phyloP scores from a whole-genome alignment of 2,329 filamentous ascomycete species.

The Colletotrichum spaethianum region DNA sequence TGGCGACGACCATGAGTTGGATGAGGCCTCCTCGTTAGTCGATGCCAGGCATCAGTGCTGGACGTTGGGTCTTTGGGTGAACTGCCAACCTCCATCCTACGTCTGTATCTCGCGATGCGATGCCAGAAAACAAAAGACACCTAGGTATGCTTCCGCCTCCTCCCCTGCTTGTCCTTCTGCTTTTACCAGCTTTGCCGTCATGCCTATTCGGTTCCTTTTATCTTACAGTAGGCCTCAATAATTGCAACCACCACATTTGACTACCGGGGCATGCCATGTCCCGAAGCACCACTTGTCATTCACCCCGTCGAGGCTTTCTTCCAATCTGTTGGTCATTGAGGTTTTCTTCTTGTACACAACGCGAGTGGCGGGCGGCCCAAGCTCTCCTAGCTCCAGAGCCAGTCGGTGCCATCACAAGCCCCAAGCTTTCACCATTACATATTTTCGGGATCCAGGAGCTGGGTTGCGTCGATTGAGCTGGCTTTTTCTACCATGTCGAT shows the following conservation, averaged over 20 bases:
- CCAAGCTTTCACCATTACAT: conserved; percentile 29
- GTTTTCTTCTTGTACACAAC: not conserved
- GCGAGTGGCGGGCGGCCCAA: conserved; percentile 13
- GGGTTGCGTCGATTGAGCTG: conserved; percentile 4
- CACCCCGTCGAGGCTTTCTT: conserved; percentile 10
- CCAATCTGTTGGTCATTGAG: not conserved
- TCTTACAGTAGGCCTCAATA: not conserved
- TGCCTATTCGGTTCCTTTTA: conserved; percentile 17
- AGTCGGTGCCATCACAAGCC: conserved; percentile 22
- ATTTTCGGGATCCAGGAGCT: conserved; percentile 15
- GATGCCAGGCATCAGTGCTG: conserved; percentile 7
- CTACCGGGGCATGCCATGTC: not conserved
- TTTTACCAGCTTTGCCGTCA: conserved; percentile 25
- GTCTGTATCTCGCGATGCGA: not conserved
- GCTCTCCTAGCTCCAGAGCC: conserved; percentile 19
- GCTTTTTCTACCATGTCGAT: conserved; percentile 12
- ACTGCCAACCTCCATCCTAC: conserved; percentile 5
- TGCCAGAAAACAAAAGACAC: not conserved
- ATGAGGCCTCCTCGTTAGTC: conserved; percentile 18
- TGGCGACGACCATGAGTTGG: conserved; percentile 15
- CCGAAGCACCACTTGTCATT: not conserved
- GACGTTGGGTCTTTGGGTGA: conserved; percentile 13
- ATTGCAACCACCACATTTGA: not conserved
- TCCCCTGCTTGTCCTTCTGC: conserved; percentile 16
- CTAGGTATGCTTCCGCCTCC: not conserved